Evolutionary conservation across 371 early-diverging fungal species (phyloP), one percentile per base, ranked within the genome.

Genomic region (Circinella minor): DNA sequence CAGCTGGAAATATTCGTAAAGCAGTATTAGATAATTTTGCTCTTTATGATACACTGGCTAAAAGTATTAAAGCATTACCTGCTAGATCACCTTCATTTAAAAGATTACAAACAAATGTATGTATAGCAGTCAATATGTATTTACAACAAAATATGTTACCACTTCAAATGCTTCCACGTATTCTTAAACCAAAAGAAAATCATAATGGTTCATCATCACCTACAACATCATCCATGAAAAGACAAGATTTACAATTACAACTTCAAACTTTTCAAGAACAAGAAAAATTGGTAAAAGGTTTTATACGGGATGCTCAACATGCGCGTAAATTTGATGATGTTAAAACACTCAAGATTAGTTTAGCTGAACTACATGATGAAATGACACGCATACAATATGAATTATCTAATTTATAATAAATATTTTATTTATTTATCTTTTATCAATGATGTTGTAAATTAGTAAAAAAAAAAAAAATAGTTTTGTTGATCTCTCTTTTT

Each of bases 91-190:
- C 86, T 3, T 81, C 86, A 36, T 81, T 84, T 69, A 84, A 84
- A 65, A 87, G 90, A 55, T 81, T 94, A 6, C 91, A 93, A 39
- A 72, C 79, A 49, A 92, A 89, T 65, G 85, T 96, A 37, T 86
- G 91, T 46, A 77, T 87, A 43, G 84, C 94, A 9, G 90, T 91
- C 3, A 89, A 88, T 27, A 85, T 92, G 68, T 96, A 91, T 69
- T 78, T 96, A 20, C 97, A 96, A 76, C 85, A 87, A 55, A 88
- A 95, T 64, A 96, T 96, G 96, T 86, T 95, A 39, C 91, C 96
- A 14, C 84, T 96, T 27, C 92, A 94, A 27, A 86, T 94, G 77
- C 81, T 97, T 66, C 96, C 97, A 9, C 78, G 85, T 39, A 86
- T 88, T 7, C 71, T 86, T 62, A 83, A 86, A 48, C 74, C 84